Evolutionary conservation across 78 protist species (phyloP).

Genomic region (Monosiga brevicollis): DNA sequence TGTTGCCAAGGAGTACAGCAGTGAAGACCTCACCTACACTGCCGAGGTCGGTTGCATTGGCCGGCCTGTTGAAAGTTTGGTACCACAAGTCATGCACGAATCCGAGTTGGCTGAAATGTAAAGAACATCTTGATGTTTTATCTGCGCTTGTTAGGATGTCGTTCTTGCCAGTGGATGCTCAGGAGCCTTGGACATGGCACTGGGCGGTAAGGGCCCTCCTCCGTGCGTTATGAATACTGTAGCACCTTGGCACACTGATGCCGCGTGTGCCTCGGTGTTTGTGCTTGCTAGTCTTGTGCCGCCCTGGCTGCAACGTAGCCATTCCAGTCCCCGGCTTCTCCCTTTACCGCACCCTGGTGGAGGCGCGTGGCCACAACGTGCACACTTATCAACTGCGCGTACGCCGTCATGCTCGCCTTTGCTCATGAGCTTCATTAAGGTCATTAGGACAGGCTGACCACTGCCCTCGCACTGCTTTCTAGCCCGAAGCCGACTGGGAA

Average conservation of each 20-base stretch:
- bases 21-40: slow-evolving; percentile 17
- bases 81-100: neutral
- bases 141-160: no score
- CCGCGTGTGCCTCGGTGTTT: neutral
- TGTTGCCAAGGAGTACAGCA: slow-evolving; percentile 30
- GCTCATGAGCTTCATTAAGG: no score
- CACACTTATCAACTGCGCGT: slow-evolving; percentile 44
- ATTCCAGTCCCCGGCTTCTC: slow-evolving; percentile 89
- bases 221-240: neutral
- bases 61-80: neutral
- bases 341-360: slow-evolving; percentile 64
- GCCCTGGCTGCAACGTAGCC: slow-evolving; percentile 66
- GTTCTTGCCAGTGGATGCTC: slow-evolving; percentile 69
- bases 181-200: slow-evolving; percentile 80
- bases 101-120: neutral
- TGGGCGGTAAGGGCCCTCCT: slow-evolving; percentile 39
- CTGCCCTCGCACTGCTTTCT: neutral
- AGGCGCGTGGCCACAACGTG: slow-evolving; percentile 29
- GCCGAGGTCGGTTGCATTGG: neutral
- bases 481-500: slow-evolving; percentile 71
- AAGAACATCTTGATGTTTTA: neutral
- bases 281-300: neutral
- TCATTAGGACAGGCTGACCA: no score
- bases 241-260: neutral
- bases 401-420: no score